A percentile compares a stretch with the other conserved stretches of the same genome.
Evolutionary conservation across 495 filamentous ascomycete genomes (phyloP).

Genomic region (Filosporella fistucella): DNA sequence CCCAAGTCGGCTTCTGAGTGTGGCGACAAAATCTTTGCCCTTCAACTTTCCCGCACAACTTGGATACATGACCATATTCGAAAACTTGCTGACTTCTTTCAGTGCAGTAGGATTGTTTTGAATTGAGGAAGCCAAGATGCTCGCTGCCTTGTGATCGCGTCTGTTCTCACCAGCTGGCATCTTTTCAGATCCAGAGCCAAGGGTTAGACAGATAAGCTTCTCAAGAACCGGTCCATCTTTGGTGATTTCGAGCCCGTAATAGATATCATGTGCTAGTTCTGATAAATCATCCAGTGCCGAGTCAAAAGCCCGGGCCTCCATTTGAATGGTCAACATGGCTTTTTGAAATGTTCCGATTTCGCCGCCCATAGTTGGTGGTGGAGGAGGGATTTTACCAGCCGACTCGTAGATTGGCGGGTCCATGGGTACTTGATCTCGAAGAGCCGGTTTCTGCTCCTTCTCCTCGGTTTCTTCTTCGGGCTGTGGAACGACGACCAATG

Average conservation of each 20-base stretch:
- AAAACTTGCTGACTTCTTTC: slow-evolving; percentile 36
- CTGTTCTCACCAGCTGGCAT: slow-evolving; percentile 12
- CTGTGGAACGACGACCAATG: slow-evolving; percentile 40
- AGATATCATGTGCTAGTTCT: slow-evolving; percentile 60
- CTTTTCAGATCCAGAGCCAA: slow-evolving; percentile 25
- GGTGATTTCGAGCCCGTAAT: slow-evolving; percentile 62
- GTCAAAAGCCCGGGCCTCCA: slow-evolving; percentile 20
- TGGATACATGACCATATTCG: slow-evolving; percentile 29
- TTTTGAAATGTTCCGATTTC: slow-evolving; percentile 20
- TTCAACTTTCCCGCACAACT: slow-evolving; percentile 11
- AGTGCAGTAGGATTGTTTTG: slow-evolving; percentile 64
- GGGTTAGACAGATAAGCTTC: slow-evolving; percentile 30
- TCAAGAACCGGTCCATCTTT: slow-evolving; percentile 41
- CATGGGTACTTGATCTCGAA: slow-evolving; percentile 23
- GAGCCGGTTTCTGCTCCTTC: slow-evolving; percentile 15
- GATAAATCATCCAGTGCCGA: slow-evolving; percentile 41
- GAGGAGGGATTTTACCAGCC: slow-evolving; percentile 43
- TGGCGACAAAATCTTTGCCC: slow-evolving; percentile 24
- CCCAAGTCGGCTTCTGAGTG: slow-evolving; percentile 23
- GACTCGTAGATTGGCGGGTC: slow-evolving; percentile 45
- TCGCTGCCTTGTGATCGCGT: slow-evolving; percentile 36
- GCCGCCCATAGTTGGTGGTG: slow-evolving; percentile 17
- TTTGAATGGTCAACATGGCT: slow-evolving; percentile 14
- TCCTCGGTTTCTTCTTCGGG: slow-evolving; percentile 23
- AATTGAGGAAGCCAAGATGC: slow-evolving; percentile 46